Conservation (phyloP, 495 filamentous ascomycete genomes). For the Evernia prunastri region DNA sequence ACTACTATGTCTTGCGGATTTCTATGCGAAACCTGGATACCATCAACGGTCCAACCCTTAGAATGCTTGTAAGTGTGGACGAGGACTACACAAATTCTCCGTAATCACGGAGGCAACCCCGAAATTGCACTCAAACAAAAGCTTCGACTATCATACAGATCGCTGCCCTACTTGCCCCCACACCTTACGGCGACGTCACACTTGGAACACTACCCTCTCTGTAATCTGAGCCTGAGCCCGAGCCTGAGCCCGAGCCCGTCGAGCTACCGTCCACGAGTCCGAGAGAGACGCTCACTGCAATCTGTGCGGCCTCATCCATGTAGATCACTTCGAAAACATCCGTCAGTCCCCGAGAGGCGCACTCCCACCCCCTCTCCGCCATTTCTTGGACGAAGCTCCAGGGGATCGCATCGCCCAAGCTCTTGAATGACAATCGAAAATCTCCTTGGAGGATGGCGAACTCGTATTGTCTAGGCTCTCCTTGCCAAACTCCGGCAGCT, state of each 20-base stretch:
- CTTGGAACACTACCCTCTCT: constrained; percentile 5
- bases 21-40: neutral
- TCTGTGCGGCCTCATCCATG: neutral
- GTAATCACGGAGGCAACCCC: neutral
- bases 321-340: neutral
- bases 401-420: neutral
- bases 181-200: neutral
- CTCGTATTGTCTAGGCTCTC: neutral
- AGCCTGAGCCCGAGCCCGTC: neutral
- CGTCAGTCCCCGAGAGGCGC: neutral
- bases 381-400: neutral
- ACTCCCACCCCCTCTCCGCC: neutral
- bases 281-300: neutral
- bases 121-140: neutral
- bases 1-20: neutral
- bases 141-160: neutral
- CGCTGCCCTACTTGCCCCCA: too few species aligned
- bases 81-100: neutral
- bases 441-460: neutral
- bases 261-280: neutral
- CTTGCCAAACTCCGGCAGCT: neutral
- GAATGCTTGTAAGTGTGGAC: neutral
- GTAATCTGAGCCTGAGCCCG: neutral
- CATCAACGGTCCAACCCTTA: neutral
- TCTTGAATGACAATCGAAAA: neutral